Conservation (phyloP, 225 moss, liverwort and hornwort genomes). For the Rhytidiadelphus loreus region DNA sequence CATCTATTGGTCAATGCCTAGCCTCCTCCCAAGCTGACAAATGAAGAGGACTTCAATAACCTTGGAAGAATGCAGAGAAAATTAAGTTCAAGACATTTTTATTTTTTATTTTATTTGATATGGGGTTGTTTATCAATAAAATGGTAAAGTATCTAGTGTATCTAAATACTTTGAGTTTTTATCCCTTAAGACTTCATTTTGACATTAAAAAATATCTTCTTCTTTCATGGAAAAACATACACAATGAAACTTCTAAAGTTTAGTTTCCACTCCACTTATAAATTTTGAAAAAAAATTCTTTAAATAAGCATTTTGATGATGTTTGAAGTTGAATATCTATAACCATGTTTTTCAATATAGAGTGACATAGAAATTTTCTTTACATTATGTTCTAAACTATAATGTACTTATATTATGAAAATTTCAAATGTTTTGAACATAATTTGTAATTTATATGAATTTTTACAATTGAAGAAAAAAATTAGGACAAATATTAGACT, state of each 20-base stretch:
- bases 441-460: neutral
- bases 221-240: neutral
- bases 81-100: too few species aligned
- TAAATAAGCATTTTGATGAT: neutral
- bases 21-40: neutral
- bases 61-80: neutral
- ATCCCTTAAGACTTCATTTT: neutral
- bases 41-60: neutral
- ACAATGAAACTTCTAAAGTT: neutral
- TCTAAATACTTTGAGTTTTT: neutral
- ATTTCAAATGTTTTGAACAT: too few species aligned
- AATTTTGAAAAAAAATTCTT: neutral
- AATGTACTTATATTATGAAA: neutral
- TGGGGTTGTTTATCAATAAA: neutral
- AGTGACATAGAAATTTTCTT: neutral
- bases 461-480: too few species aligned
- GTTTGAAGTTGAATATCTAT: neutral
- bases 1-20: neutral
- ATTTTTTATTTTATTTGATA: too few species aligned
- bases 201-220: neutral
- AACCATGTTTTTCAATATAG: fast-evolving
- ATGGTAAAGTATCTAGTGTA: neutral
- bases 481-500: neutral
- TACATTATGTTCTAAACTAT: neutral
- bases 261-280: neutral